Conservation (phyloP, 148 eudicot genomes). For the Cornus florida region DNA sequence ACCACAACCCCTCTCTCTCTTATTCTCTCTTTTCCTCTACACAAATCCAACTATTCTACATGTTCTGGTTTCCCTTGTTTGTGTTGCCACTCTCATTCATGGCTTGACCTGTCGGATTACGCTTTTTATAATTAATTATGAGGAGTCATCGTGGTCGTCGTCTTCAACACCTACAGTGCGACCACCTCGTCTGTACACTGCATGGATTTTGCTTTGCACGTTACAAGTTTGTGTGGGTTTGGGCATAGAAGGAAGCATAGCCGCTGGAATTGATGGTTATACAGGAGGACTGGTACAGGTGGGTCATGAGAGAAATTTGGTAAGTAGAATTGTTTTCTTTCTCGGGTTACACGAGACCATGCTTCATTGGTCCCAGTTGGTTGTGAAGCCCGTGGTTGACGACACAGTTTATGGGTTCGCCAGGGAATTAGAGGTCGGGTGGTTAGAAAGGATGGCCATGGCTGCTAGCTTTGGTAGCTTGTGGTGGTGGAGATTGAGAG, state of each 20-base stretch:
- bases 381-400: conserved; percentile 77
- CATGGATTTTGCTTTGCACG: conserved; percentile 64
- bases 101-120: conserved; percentile 37
- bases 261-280: conserved; percentile 47
- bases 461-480: conserved; percentile 53
- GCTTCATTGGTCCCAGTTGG: conserved; percentile 58
- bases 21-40: conserved; percentile 37
- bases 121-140: conserved; percentile 7
- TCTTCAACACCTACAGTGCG: conserved; percentile 3
- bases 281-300: conserved; percentile 5
- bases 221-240: conserved; percentile 61
- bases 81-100: conserved; percentile 40
- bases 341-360: conserved; percentile 79
- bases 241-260: conserved; percentile 62
- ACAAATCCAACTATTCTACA: conserved; percentile 54
- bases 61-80: conserved; percentile 39
- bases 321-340: conserved; percentile 53
- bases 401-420: conserved; percentile 56
- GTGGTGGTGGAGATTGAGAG: conserved; percentile 77
- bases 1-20: conserved; percentile 12
- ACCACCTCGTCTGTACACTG: conserved; percentile 37
- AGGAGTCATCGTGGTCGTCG: no score
- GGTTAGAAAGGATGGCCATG: conserved; percentile 60
- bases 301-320: conserved; percentile 35
- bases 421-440: conserved; percentile 33